Base-by-base conservation (phyloP, 805 yeast genomes). In the Ogataea zsoltii region DNA sequence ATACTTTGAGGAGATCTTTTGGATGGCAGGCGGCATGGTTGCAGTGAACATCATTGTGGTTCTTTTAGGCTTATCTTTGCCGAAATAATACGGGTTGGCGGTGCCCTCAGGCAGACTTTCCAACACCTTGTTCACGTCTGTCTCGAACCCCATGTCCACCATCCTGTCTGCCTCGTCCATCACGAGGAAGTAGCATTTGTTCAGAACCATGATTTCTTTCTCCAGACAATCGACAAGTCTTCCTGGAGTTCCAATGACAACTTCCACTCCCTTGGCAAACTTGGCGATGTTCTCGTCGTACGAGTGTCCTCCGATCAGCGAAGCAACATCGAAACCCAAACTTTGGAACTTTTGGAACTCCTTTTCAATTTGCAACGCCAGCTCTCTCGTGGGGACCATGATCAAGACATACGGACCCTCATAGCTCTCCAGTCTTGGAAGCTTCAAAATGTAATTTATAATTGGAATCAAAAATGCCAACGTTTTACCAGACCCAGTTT, bases 401-500 rank as follows among this genome's bases (percentile, higher is more conserved):
- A 92, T 74, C 17, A 94, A 64, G 0, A 85, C 89, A 49, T 78
- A 78, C 0, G 95, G 87, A 0, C 96, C 89, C 50, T 85, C 84
- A 58, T 68, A 70, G 46, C 70, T 73, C 45, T 75, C 77, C 19
- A 79, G 55, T 15, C 70, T 60, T 1, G 81, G 79, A 33, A 69
- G 64, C 58, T 63, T 76, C 66, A 66, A 51, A 13, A 85, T 68
- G 51, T 79, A 81, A 2, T 80, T 62, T 9, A 87, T 59, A 41
- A 88, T 65, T 0, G 99, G 98, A 2, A 92, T 64, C 10, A 87
- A 62, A 64, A 83, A 92, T 2, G 95, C 85, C 11, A 91, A 70
- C 0, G 99, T 92, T 61, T 94, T 92, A 56, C 99, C 99, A 1
- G 96, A 87, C 11, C 99, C 99, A 0, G 99, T 92, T 54, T 90